These are phyloP conservation scores for Reticulascus tulasneorum DNA, from an alignment of 2,329 filamentous ascomycete genomes.

Conservation along the genomic window DNA sequence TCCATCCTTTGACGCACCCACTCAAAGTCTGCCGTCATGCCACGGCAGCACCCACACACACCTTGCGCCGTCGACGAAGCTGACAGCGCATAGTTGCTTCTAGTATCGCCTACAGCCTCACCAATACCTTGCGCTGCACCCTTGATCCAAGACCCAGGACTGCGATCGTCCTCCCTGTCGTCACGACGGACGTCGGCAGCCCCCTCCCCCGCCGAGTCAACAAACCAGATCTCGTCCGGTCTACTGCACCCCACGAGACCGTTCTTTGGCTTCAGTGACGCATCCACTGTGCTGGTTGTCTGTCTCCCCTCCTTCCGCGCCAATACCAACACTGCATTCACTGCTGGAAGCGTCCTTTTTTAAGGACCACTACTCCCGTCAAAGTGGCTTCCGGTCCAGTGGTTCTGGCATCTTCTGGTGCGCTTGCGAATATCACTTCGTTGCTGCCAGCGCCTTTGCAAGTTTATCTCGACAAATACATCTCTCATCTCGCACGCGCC, in stretches of 20 bases:
- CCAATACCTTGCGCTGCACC: constrained; percentile 2
- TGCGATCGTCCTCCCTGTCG: constrained; percentile 11
- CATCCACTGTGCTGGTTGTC: constrained; percentile 6
- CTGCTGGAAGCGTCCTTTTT: constrained; percentile 15
- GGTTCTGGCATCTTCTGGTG: constrained; percentile 59
- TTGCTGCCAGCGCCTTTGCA: constrained; percentile 43
- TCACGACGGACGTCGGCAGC: no score
- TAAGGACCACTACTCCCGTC: constrained; percentile 30
- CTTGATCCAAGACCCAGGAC: constrained; percentile 12
- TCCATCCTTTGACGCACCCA: background rate
- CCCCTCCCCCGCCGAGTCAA: constrained; percentile 3
- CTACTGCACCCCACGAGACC: constrained; percentile 4
- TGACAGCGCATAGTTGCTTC: constrained; percentile 12
- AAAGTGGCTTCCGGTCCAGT: constrained; percentile 61
- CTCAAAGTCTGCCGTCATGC: constrained; percentile 13
- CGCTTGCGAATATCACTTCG: constrained; percentile 55
- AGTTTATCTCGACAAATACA: constrained; percentile 50
- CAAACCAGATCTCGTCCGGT: constrained; percentile 1
- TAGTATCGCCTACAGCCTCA: constrained; percentile 14
- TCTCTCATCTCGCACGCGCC: constrained; percentile 44
- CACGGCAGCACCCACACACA: constrained; percentile 10
- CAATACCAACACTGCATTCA: constrained; percentile 2
- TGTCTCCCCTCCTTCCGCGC: constrained; percentile 11
- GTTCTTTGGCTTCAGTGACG: background rate
- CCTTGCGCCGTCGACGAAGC: constrained; percentile 6